Base-by-base conservation (phyloP, 2,329 filamentous ascomycete species). In the Colletotrichum sublineola region DNA sequence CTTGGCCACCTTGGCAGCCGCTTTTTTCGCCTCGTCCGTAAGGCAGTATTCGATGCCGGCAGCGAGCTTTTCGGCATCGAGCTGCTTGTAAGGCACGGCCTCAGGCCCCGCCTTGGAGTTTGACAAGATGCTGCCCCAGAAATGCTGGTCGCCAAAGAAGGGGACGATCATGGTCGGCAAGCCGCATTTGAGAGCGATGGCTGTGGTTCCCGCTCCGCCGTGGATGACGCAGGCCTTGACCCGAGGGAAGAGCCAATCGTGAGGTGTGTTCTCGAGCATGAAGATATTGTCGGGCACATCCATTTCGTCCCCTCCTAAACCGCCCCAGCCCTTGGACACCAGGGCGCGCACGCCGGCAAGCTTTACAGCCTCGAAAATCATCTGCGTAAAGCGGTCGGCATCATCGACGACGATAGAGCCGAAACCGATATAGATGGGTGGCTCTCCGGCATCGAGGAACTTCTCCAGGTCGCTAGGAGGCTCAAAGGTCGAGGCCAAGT, bases 121-220 rank as follows among this genome's bases (percentile, higher is more conserved):
- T 5, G 85, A 86, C 1, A 94, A 86, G 89, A 93, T 93, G 24
- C 86, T 84, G 2, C 92, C 93, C 93, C 93, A 95, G 78, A 95
- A 95, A 61, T 91, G 88, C 79, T 95, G 93, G 77, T 95, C 93
- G 3, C 93, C 93, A 75, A 95, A 95, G 81, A 95, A 95, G 0
- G 93, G 93, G 2, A 95, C 91, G 36, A 94, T 88, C 88, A 94
- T 92, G 6, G 91, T 94, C 0, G 93, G 93, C 76, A 88, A 89
- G 4, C 88, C 93, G 74, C 88, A 92, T 78, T 92, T 93, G 42
- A 95, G 84, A 1, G 92, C 92, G 58, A 92, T 92, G 1, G 93
- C 93, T 0, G 92, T 93, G 0, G 93, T 95, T 2, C 93, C 93
- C 0, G 93, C 93, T 15, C 93, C 93, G n/a, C 93, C 93, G 74